phyloP scores from a whole-genome alignment of 768 basidiomycete species.

The Rhodocollybia butyracea region DNA sequence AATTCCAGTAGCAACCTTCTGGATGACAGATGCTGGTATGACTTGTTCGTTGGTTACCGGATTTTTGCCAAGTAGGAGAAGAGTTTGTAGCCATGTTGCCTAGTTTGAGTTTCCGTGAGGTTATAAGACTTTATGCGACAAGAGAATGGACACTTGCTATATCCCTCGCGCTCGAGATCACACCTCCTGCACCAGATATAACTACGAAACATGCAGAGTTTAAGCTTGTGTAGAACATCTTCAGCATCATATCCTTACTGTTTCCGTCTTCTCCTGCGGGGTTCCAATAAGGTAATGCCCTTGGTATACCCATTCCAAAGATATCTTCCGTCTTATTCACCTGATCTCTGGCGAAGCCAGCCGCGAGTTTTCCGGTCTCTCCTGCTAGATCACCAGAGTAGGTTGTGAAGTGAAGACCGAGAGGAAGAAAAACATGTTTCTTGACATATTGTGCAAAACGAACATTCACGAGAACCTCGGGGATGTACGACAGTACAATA shows the following conservation, averaged over 20 bases:
- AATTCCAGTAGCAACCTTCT: conserved; percentile 20
- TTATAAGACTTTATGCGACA: background rate
- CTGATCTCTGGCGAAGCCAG: conserved; percentile 18
- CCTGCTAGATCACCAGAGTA: conserved; percentile 24
- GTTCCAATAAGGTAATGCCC: conserved; percentile 19
- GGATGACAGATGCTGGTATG: conserved; percentile 21
- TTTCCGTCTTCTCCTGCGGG: conserved; percentile 21
- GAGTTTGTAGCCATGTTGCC: conserved; percentile 27
- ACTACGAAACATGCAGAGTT: conserved; percentile 10
- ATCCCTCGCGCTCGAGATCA: conserved; percentile 25
- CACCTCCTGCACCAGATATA: conserved; percentile 25
- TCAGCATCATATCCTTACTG: conserved; percentile 8
- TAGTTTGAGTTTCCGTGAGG: conserved; percentile 1
- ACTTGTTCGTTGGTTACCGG: conserved; percentile 19
- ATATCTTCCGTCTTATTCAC: conserved; percentile 17
- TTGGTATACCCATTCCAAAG: conserved; percentile 18
- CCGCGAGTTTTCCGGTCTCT: conserved; percentile 21
- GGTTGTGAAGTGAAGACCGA: no score
- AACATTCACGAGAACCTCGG: no score
- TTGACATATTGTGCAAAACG: no score
- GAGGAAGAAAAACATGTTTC: no score
- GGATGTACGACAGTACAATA: no score
- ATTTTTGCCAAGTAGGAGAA: conserved; percentile 22
- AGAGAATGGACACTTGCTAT: conserved; percentile 14
- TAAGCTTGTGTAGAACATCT: background rate